Evolutionary conservation across 352 stramenopile species (phyloP), one percentile per base, ranked within the genome.

Genomic region (Globisporangium parvum): DNA sequence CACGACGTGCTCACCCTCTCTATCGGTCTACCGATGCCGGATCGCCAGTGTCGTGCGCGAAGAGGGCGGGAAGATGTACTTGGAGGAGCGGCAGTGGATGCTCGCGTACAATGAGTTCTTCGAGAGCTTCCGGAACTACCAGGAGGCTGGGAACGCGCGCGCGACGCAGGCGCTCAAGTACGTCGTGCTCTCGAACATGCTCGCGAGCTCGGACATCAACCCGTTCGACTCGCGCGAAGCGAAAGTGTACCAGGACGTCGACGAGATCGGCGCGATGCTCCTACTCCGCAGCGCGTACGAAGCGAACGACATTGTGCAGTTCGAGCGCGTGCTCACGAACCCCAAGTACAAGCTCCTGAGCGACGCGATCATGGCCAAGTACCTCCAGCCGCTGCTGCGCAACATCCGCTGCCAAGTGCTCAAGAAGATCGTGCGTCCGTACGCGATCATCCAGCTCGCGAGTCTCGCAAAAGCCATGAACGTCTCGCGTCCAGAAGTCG

Each of bases 391-490:
- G 51, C 77, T 98, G 51, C 56, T 98, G 51, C 84, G 80, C 46
- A 98, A 96, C 44, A 97, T 98, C 65, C 86, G 95, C 15, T 93
- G 80, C 47, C 89, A 98, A 59, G 93, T 98, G 15, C 81, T 98
- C 59, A 79, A 95, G 59, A 89, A 83, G 33, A 73, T 96, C 17
- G 86, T 98, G 65, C 80, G 75, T 52, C 92, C 93, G 18, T 98
- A 98, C 59, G 81, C 94, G 47, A 63, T 88, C 14, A 93, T 98
- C 63, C 87, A 82, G n/a, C 71, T 98, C 33, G 54, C 67, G 14
- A 95, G 78, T 26, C 82, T 98, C 47, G 84, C 93, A 20, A 72
- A 71, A 47, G 85, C 93, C 51, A 82, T 98, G 47, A 97, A 98
- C 65, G 91, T 98, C 51, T 60, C 81, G 1, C 61, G 78, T 3